Percentiles rank a stretch among this genome's conserved stretches.
Conservation (phyloP, 345 rosid species). For the Eucalyptus sp. region DNA sequence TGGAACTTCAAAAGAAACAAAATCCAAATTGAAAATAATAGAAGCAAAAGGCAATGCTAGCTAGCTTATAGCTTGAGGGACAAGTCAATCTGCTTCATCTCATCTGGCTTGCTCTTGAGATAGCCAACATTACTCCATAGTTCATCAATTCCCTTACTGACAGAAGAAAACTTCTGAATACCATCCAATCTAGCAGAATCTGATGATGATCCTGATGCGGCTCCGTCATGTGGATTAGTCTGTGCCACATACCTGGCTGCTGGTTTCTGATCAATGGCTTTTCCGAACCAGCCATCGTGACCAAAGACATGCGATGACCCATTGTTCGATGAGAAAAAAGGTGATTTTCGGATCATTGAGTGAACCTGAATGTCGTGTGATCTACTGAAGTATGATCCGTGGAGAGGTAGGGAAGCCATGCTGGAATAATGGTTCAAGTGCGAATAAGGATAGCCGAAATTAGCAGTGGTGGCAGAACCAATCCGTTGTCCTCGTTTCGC, state of each 20-base stretch:
- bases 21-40: background rate
- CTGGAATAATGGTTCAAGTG: slow-evolving; percentile 27
- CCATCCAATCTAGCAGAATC: slow-evolving; percentile 16
- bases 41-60: background rate
- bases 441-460: background rate
- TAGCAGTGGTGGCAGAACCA: background rate
- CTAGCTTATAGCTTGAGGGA: slow-evolving; percentile 70
- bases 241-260: slow-evolving; percentile 22
- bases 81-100: slow-evolving; percentile 71
- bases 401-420: slow-evolving; percentile 70
- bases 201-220: slow-evolving; percentile 8
- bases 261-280: slow-evolving; percentile 27
- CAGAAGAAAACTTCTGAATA: slow-evolving; percentile 19
- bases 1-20: background rate
- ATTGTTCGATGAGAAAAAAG: background rate
- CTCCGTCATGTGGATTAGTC: slow-evolving; percentile 4
- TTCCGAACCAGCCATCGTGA: slow-evolving; percentile 27
- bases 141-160: slow-evolving; percentile 9
- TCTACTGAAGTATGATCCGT: slow-evolving; percentile 37
- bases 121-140: slow-evolving; percentile 25
- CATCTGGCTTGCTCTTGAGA: slow-evolving; percentile 46
- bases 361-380: slow-evolving; percentile 62
- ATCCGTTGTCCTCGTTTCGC: slow-evolving; percentile 61
- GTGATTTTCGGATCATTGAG: slow-evolving; percentile 56
- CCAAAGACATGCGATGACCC: slow-evolving; percentile 7